Evolutionary conservation across 257 asterid genomes (phyloP).

Genomic region (Salvia rosmarinus): DNA sequence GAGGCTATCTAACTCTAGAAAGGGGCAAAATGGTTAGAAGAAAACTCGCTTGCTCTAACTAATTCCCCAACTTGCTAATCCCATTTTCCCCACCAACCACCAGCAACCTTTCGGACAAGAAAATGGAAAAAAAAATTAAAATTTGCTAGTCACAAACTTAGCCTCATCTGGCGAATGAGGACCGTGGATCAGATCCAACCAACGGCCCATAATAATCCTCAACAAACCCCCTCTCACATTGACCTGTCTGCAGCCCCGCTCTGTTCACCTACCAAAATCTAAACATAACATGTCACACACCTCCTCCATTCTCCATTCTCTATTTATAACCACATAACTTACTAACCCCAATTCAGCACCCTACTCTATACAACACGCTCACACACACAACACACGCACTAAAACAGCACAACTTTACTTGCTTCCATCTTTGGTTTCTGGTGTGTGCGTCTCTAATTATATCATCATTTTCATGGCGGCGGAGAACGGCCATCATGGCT

Average conservation of each 20-base stretch:
- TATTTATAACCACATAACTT: conserved; percentile 49
- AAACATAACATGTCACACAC: neutral
- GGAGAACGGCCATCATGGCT: conserved; percentile 41
- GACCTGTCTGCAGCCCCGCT: conserved; percentile 27
- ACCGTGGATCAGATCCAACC: conserved; percentile 36
- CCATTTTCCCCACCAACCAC: conserved; percentile 45
- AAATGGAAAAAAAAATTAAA: neutral
- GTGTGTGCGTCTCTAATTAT: neutral
- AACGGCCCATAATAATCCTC: conserved; percentile 50
- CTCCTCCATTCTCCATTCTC: conserved; percentile 34
- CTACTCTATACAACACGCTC: conserved; percentile 13
- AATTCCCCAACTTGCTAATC: conserved; percentile 8
- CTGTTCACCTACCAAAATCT: conserved; percentile 66
- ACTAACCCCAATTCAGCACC: conserved; percentile 33
- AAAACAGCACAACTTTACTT: neutral
- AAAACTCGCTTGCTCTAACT: neutral
- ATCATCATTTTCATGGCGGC: neutral
- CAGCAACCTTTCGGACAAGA: conserved; percentile 24
- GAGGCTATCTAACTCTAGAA: neutral
- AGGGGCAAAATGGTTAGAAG: neutral
- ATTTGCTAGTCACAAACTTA: conserved; percentile 1
- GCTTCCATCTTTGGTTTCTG: neutral
- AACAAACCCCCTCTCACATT: conserved; percentile 52
- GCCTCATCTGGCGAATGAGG: conserved; percentile 1
- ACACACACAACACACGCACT: neutral